Evolutionary conservation across 371 early-diverging fungal genomes (phyloP).

Genomic region (Haplosporangium sp.): DNA sequence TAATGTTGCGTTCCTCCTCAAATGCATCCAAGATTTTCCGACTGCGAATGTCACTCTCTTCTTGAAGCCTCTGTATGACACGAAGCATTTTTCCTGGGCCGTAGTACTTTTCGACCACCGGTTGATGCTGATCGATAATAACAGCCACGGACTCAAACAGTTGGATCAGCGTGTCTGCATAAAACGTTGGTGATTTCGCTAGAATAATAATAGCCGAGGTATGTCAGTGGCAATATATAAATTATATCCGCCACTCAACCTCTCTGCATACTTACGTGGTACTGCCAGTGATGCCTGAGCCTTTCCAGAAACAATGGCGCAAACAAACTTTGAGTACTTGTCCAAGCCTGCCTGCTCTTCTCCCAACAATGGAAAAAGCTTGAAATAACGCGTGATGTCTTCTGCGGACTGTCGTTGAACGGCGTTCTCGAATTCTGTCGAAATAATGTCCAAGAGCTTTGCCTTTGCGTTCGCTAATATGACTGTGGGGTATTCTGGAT

Average conservation of each 20-base stretch:
- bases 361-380: conserved; percentile 88
- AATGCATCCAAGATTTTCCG: conserved; percentile 82
- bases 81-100: conserved; percentile 89
- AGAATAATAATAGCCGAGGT: background rate
- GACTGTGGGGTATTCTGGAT: conserved; percentile 75
- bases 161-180: conserved; percentile 79
- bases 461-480: conserved; percentile 70
- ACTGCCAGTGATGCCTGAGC: conserved; percentile 75
- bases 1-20: conserved; percentile 72
- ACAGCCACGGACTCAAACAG: conserved; percentile 90
- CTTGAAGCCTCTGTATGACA: conserved; percentile 87
- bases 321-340: conserved; percentile 86
- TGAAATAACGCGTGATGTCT: conserved; percentile 86
- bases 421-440: conserved; percentile 83
- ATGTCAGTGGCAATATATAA: too few relatives aligned
- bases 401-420: conserved; percentile 75
- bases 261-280: conserved; percentile 26
- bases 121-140: conserved; percentile 86
- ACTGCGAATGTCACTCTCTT: conserved; percentile 86
- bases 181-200: conserved; percentile 66
- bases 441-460: conserved; percentile 74
- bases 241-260: too few relatives aligned
- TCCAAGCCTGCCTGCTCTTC: conserved; percentile 87
- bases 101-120: conserved; percentile 84
- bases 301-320: conserved; percentile 75